These are phyloP conservation scores for Endothia cerciana DNA, from an alignment of 2,329 filamentous ascomycete species.

Conservation along the genomic window DNA sequence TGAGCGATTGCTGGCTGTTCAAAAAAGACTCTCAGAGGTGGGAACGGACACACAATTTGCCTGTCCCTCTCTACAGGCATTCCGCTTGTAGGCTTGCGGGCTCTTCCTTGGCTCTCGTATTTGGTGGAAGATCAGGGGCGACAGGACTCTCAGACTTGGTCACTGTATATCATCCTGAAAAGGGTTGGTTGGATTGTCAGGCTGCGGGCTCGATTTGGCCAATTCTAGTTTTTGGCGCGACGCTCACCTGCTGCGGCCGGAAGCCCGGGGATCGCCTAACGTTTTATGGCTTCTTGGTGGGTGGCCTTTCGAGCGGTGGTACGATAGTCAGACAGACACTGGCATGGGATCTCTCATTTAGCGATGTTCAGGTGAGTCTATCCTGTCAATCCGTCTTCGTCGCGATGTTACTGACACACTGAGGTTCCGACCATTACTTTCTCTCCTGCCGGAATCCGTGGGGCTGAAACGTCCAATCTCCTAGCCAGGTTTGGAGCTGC, in stretches of 20 bases:
- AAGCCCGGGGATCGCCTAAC: conserved; percentile 35
- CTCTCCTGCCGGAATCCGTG: neutral
- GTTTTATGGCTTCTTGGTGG: conserved; percentile 66
- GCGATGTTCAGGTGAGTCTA: conserved; percentile 43
- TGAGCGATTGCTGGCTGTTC: conserved; percentile 78
- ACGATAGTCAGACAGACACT: conserved; percentile 65
- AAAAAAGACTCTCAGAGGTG: conserved; percentile 59
- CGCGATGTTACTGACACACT: conserved; percentile 1
- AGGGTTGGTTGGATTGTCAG: conserved; percentile 52
- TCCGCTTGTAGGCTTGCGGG: conserved; percentile 57
- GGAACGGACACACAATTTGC: conserved; percentile 68
- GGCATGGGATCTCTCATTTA: conserved; percentile 61
- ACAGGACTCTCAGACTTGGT: conserved; percentile 54
- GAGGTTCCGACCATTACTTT: conserved; percentile 25
- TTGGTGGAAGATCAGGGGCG: conserved; percentile 63
- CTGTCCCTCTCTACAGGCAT: conserved; percentile 76
- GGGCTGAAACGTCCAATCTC: neutral
- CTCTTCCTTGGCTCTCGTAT: conserved; percentile 58
- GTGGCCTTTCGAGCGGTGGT: conserved; percentile 71
- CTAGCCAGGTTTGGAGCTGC: conserved; percentile 48
- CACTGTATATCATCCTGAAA: conserved; percentile 54
- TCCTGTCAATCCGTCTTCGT: conserved; percentile 27
- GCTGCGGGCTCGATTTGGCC: conserved; percentile 41
- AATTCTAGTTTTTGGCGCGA: conserved; percentile 48
- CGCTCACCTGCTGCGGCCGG: conserved; percentile 37